Evolutionary conservation across 352 stramenopile genomes (phyloP).

Genomic region (Phytophthora pistaciae): DNA sequence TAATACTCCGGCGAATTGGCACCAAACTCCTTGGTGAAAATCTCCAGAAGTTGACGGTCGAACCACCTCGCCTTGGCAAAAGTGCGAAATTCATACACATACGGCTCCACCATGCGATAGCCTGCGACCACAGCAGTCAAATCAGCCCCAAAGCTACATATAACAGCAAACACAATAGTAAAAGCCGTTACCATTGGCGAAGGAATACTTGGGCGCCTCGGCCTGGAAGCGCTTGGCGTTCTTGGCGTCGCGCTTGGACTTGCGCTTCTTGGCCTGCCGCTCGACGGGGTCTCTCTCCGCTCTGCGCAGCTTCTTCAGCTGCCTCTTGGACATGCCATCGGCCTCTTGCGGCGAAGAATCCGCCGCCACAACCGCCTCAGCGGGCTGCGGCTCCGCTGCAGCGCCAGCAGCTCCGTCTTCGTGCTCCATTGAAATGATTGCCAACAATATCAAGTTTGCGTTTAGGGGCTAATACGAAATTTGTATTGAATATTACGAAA

Average conservation of each 20-base stretch:
- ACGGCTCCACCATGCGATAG: slow-evolving; percentile 91
- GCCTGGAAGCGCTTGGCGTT: slow-evolving; percentile 45
- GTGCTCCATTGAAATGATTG: slow-evolving; percentile 25
- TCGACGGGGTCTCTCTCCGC: slow-evolving; percentile 37
- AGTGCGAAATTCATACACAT: slow-evolving; percentile 96
- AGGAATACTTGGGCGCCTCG: slow-evolving; percentile 62
- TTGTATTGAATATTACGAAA: slow-evolving; percentile 24
- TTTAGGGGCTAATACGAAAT: slow-evolving; percentile 5
- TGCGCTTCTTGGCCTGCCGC: slow-evolving; percentile 58
- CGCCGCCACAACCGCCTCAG: background rate
- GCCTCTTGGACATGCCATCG: slow-evolving; percentile 45
- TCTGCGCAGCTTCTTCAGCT: slow-evolving; percentile 56
- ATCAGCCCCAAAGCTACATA: slow-evolving; percentile 4
- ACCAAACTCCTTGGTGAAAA: slow-evolving; percentile 91
- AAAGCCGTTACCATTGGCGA: slow-evolving; percentile 48
- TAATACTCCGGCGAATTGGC: slow-evolving; percentile 90
- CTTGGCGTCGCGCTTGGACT: slow-evolving; percentile 60
- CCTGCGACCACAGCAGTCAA: slow-evolving; percentile 44
- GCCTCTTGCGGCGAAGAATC: slow-evolving; percentile 8
- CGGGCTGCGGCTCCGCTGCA: background rate
- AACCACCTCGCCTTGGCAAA: slow-evolving; percentile 97
- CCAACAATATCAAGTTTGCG: slow-evolving; percentile 11
- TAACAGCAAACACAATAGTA: background rate
- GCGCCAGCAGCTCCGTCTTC: background rate
- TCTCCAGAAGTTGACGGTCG: slow-evolving; percentile 88